Conservation (phyloP, 768 basidiomycete genomes). For the Rhizopogon salebrosus region DNA sequence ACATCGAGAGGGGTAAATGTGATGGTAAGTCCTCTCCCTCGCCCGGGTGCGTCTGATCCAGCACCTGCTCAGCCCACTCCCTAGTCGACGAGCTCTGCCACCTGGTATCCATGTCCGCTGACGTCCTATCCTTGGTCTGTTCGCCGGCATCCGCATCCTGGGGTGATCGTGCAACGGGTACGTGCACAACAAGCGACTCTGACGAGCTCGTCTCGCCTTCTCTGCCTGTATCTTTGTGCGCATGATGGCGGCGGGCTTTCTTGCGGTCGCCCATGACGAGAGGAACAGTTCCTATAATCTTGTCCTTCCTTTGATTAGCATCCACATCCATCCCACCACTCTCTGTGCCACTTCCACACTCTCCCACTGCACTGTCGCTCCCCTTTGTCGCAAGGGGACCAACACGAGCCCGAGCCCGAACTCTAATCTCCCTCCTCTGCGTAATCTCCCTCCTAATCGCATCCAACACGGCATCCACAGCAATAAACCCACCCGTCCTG, state of each 20-base stretch:
- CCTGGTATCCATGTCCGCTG: constrained; percentile 13
- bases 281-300: constrained; percentile 18
- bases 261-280: constrained; percentile 23
- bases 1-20: constrained; percentile 1
- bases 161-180: constrained; percentile 13
- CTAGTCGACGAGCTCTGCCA: constrained; percentile 30
- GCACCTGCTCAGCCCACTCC: constrained; percentile 43
- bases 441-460: constrained; percentile 58
- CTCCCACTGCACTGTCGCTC: not conserved
- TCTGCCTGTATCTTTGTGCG: not conserved
- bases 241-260: constrained; percentile 11
- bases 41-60: constrained; percentile 23
- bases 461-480: constrained; percentile 82
- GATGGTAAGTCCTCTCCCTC: constrained; percentile 2
- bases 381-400: not conserved
- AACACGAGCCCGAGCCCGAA: constrained; percentile 1
- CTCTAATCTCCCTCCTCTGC: constrained; percentile 24
- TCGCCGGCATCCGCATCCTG: not conserved
- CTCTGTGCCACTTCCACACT: not conserved
- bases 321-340: constrained; percentile 24
- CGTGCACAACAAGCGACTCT: constrained; percentile 25
- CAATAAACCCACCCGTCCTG: constrained; percentile 90
- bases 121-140: constrained; percentile 5
- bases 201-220: constrained; percentile 12
- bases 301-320: not conserved